phyloP scores from a whole-genome alignment of 768 basidiomycete genomes.

The Mycena olivaceomarginata region DNA sequence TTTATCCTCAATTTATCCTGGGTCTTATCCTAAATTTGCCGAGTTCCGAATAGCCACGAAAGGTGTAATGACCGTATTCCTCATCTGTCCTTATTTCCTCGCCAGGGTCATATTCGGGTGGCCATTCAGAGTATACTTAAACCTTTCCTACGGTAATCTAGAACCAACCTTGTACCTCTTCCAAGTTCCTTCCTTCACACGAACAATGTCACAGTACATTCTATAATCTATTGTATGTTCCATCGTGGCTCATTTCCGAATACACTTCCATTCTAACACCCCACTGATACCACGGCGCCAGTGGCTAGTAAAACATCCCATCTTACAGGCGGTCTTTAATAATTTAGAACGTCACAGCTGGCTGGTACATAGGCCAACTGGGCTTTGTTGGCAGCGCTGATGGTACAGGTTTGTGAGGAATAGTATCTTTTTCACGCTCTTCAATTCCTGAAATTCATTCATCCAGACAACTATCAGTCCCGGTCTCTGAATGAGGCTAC shows the following conservation, averaged over 20 bases:
- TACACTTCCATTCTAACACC: background rate
- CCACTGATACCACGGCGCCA: background rate
- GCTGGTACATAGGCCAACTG: background rate
- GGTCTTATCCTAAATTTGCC: too few species aligned
- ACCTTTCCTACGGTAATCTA: too few species aligned
- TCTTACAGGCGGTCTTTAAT: background rate
- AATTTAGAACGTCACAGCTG: background rate
- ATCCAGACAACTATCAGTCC: background rate
- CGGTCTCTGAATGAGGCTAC: background rate
- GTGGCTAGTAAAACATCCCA: background rate
- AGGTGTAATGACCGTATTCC: too few species aligned
- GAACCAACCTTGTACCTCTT: background rate
- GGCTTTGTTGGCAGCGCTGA: background rate
- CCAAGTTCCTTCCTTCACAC: too few species aligned
- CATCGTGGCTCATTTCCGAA: background rate
- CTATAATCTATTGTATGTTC: background rate
- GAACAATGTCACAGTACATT: background rate
- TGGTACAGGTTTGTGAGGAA: background rate
- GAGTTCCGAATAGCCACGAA: too few species aligned
- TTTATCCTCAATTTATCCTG: too few species aligned
- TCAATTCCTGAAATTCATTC: background rate
- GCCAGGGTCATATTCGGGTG: too few species aligned
- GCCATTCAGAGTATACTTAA: background rate
- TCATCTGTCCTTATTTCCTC: too few species aligned
- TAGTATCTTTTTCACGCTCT: background rate